phyloP scores from a whole-genome alignment of 768 basidiomycete species.

The Pulveroboletus frians region DNA sequence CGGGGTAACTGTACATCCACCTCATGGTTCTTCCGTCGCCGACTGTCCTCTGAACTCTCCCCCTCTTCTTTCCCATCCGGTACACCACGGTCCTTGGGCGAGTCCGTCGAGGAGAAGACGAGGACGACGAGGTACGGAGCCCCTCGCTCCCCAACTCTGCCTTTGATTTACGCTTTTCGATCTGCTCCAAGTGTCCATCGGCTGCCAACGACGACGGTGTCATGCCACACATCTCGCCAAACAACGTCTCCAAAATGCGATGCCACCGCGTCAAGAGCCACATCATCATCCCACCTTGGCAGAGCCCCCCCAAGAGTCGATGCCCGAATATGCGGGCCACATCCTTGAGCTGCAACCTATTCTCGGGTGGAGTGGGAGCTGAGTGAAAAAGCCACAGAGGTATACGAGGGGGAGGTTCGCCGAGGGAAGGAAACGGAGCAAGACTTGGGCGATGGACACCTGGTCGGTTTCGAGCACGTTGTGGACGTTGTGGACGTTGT shows the following conservation, averaged over 20 bases:
- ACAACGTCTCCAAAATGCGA: conserved; percentile 22
- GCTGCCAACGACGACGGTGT: conserved; percentile 3
- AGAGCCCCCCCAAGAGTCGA: conserved; percentile 34
- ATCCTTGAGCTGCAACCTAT: conserved; percentile 42
- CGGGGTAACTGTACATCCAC: conserved; percentile 8
- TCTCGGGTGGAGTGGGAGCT: conserved; percentile 48
- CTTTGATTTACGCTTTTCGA: conserved; percentile 16
- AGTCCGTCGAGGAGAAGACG: conserved; percentile 9
- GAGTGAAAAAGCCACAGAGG: conserved; percentile 46
- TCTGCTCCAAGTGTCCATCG: conserved; percentile 1
- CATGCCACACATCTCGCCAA: conserved; percentile 25
- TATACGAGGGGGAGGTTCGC: conserved; percentile 39
- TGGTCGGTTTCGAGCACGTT: conserved; percentile 30
- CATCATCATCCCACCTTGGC: conserved; percentile 26
- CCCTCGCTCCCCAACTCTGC: conserved; percentile 1
- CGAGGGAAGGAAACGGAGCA: conserved; percentile 47
- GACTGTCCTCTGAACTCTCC: conserved; percentile 10
- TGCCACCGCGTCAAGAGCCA: conserved; percentile 31
- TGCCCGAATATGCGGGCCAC: conserved; percentile 45
- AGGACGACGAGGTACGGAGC: conserved; percentile 1
- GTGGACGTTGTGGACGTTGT: conserved; percentile 16
- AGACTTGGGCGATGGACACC: conserved; percentile 39
- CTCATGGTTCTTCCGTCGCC: conserved; percentile 16
- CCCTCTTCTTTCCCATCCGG: conserved; percentile 11
- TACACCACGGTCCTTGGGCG: conserved; percentile 7